Evolutionary conservation across 768 basidiomycete genomes (phyloP).

Genomic region (Cystofilobasidium bisporidii): DNA sequence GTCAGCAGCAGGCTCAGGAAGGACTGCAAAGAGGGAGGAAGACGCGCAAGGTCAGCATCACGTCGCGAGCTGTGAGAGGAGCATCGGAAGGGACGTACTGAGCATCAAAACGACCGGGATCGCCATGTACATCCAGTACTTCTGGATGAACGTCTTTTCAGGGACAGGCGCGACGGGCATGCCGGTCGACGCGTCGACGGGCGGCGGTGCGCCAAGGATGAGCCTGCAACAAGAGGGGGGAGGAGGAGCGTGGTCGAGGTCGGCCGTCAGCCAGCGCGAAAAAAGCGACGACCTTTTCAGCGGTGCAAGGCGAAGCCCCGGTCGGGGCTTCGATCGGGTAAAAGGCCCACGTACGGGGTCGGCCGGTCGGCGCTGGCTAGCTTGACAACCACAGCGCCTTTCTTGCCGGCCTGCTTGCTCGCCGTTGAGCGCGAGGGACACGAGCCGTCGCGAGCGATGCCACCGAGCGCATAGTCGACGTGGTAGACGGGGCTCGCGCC

Average conservation of each 20-base stretch:
- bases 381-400: not conserved
- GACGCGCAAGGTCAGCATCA: too few species aligned
- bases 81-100: not conserved
- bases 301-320: not conserved
- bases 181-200: constrained; percentile 8
- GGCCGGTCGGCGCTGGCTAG: not conserved
- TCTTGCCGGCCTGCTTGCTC: not conserved
- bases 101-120: not conserved
- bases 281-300: not conserved
- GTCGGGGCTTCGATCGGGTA: not conserved
- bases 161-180: not conserved
- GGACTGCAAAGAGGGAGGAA: not conserved
- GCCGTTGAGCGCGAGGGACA: not conserved
- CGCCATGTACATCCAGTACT: constrained; percentile 12
- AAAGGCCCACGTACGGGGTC: constrained; percentile 1
- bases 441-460: not conserved
- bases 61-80: too few species aligned
- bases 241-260: not conserved
- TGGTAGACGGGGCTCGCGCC: not conserved
- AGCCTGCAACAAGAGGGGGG: not conserved
- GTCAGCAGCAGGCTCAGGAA: not conserved
- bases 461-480: not conserved
- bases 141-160: constrained; percentile 7
- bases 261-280: not conserved
- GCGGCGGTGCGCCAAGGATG: constrained; percentile 3